A percentile compares a stretch with the other conserved stretches of the same genome.
Conservation (phyloP, 2,329 filamentous ascomycete species). For the Pezicula rhizophila region DNA sequence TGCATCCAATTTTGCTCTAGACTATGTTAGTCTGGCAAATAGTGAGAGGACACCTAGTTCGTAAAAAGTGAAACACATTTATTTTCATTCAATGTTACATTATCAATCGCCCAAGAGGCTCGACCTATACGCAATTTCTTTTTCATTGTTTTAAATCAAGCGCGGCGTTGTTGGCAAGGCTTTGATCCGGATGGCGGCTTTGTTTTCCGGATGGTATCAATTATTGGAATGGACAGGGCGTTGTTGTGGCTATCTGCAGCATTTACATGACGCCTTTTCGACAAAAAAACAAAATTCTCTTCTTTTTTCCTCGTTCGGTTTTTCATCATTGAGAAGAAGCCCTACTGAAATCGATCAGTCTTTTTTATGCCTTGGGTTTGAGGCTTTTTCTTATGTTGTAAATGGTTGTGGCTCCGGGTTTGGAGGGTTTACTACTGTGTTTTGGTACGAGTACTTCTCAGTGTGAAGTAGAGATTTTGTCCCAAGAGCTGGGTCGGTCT, state of each 20-base stretch:
- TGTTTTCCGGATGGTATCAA: constrained; percentile 2
- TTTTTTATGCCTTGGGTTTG: not conserved
- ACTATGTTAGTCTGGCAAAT: constrained; percentile 1
- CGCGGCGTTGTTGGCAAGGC: constrained; percentile 7
- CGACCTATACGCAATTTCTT: constrained; percentile 1
- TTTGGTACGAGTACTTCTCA: constrained; percentile 2
- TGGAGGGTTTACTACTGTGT: not conserved
- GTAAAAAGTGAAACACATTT: not conserved
- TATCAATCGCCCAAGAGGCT: not conserved
- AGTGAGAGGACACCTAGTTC: not conserved
- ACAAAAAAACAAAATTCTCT: constrained; percentile 6
- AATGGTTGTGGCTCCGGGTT: not conserved
- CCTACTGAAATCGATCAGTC: constrained; percentile 1
- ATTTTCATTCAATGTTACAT: not conserved
- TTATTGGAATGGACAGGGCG: constrained; percentile 8
- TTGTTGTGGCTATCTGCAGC: constrained; percentile 17
- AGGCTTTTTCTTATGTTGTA: constrained; percentile 11
- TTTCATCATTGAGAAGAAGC: not conserved
- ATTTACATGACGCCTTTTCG: constrained; percentile 15
- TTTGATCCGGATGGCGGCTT: not conserved
- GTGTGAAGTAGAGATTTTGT: not conserved
- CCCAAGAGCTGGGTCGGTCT: constrained; percentile 12
- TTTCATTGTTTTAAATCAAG: constrained; percentile 2
- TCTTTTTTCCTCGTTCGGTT: constrained; percentile 4
- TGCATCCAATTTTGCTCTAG: not conserved